phyloP scores from a whole-genome alignment of 352 stramenopile genomes.

The Phytophthora constricta region DNA sequence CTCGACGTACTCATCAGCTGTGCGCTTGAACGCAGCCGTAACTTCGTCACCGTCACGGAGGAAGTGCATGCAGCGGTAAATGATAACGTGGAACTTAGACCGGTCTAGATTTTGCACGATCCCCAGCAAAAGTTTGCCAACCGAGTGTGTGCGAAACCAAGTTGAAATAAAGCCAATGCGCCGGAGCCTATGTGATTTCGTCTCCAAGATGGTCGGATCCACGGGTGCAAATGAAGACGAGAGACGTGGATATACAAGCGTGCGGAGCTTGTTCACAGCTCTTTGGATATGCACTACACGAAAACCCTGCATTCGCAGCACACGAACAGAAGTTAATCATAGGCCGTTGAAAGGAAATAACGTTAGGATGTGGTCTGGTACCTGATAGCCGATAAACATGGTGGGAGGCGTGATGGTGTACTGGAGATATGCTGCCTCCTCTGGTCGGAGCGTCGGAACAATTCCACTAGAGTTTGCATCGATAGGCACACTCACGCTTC shows the following conservation, averaged over 20 bases:
- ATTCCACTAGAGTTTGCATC: neutral
- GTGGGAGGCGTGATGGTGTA: slow-evolving; percentile 73
- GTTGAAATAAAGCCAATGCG: slow-evolving; percentile 65
- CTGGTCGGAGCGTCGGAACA: slow-evolving; percentile 22
- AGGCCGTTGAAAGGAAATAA: slow-evolving; percentile 1
- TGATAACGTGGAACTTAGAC: slow-evolving; percentile 52
- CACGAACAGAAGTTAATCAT: neutral
- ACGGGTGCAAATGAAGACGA: slow-evolving; percentile 20
- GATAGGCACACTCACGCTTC: slow-evolving; percentile 1
- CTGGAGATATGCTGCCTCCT: slow-evolving; percentile 46
- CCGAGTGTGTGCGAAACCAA: slow-evolving; percentile 72
- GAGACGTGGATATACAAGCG: slow-evolving; percentile 44
- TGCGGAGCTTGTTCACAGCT: slow-evolving; percentile 40
- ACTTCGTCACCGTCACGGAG: slow-evolving; percentile 51
- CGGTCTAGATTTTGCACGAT: slow-evolving; percentile 62
- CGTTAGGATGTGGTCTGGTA: slow-evolving; percentile 8
- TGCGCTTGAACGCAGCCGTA: slow-evolving; percentile 44
- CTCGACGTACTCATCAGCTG: slow-evolving; percentile 58
- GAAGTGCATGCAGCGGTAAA: slow-evolving; percentile 67
- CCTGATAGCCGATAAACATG: slow-evolving; percentile 78
- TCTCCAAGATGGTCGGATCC: neutral
- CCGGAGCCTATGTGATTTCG: slow-evolving; percentile 5
- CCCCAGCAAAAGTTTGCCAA: slow-evolving; percentile 67
- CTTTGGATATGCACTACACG: slow-evolving; percentile 45
- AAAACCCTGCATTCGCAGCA: slow-evolving; percentile 26